Evolutionary conservation across 345 rosid genomes (phyloP).

Genomic region (Corymbia maculata): DNA sequence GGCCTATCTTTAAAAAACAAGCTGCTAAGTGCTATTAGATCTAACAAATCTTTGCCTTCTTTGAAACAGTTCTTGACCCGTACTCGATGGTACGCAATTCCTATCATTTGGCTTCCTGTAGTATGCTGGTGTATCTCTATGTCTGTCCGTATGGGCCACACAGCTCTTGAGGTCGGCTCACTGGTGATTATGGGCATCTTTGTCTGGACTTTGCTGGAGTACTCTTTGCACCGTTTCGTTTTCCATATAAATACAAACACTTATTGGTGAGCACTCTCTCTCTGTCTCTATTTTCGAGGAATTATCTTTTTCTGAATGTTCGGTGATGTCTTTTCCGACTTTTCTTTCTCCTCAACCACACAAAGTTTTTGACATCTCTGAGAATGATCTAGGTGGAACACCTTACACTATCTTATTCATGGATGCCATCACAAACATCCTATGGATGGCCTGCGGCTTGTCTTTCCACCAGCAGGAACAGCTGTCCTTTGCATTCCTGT

Average conservation of each 20-base stretch:
- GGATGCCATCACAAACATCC: slow-evolving; percentile 99
- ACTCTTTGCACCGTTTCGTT: slow-evolving; percentile 87
- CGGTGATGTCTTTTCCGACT: neutral
- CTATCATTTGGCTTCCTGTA: slow-evolving; percentile 86
- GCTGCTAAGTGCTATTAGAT: neutral
- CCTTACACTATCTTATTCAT: slow-evolving; percentile 79
- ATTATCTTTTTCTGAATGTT: neutral
- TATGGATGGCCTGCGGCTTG: slow-evolving; percentile 84
- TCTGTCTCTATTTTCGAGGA: neutral
- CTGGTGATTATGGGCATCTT: slow-evolving; percentile 60
- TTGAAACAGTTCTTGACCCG: slow-evolving; percentile 70
- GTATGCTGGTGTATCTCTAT: slow-evolving; percentile 49
- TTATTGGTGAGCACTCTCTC: slow-evolving; percentile 57
- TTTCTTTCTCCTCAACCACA: neutral
- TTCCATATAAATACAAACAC: slow-evolving; percentile 84
- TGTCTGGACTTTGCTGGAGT: slow-evolving; percentile 84
- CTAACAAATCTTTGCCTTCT: neutral
- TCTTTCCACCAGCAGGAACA: slow-evolving; percentile 83
- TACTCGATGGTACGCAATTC: slow-evolving; percentile 97
- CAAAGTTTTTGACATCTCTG: neutral
- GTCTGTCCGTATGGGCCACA: slow-evolving; percentile 58
- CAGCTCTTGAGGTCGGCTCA: slow-evolving; percentile 37
- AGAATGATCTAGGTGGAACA: slow-evolving; percentile 48
- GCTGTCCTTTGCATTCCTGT: slow-evolving; percentile 62
- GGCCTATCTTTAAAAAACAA: neutral